Evolutionary conservation across 495 filamentous ascomycete genomes (phyloP).

Genomic region (Chaetomium fimeti): DNA sequence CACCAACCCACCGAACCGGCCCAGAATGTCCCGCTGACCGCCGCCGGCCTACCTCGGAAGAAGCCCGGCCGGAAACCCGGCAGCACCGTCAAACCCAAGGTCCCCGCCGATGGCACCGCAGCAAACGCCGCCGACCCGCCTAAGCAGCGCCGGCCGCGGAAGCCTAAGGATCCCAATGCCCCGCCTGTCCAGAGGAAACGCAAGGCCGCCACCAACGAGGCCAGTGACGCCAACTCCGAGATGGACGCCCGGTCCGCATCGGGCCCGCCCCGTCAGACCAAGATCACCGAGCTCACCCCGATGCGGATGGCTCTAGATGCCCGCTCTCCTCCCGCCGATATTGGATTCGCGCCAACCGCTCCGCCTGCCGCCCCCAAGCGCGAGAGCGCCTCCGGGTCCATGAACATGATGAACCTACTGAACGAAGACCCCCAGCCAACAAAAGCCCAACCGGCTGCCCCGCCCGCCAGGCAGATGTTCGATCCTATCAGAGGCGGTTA

Average conservation of each 20-base stretch:
- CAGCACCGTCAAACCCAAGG: constrained; percentile 47
- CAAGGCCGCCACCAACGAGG: constrained; percentile 44
- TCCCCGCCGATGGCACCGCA: constrained; percentile 44
- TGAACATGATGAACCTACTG: constrained; percentile 53
- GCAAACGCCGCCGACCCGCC: constrained; percentile 40
- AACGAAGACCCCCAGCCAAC: constrained; percentile 47
- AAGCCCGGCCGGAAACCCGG: constrained; percentile 56
- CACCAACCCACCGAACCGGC: constrained; percentile 26
- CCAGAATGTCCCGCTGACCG: constrained; percentile 40
- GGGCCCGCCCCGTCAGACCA: constrained; percentile 35
- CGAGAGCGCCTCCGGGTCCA: constrained; percentile 43
- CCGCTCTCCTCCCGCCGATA: constrained; percentile 26
- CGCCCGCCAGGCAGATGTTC: constrained; percentile 74
- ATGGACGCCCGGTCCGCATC: constrained; percentile 27
- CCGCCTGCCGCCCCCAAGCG: constrained; percentile 41
- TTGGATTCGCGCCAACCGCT: constrained; percentile 29
- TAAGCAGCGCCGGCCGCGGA: constrained; percentile 54
- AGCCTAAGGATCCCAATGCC: constrained; percentile 57
- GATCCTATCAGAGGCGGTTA: constrained; percentile 79
- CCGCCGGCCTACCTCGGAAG: constrained; percentile 48
- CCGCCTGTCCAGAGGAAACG: constrained; percentile 53
- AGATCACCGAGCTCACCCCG: constrained; percentile 42
- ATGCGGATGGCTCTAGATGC: constrained; percentile 38
- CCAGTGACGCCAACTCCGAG: constrained; percentile 30
- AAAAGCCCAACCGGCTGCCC: constrained; percentile 35